Conservation (phyloP, 495 filamentous ascomycete species). For the Penicillium lagena region DNA sequence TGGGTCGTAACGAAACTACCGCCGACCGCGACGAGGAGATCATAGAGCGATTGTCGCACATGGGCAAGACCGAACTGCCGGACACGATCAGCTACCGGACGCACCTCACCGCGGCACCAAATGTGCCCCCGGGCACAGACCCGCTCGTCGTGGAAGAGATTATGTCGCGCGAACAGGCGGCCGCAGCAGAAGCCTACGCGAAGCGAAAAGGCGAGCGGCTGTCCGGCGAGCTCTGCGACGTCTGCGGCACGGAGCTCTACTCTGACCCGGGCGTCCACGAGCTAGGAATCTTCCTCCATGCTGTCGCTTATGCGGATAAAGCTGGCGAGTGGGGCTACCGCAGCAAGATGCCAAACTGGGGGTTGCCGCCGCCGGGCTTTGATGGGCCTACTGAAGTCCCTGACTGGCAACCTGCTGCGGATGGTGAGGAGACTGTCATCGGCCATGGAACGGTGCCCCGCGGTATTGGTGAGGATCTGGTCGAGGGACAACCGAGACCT, state of each 20-base stretch:
- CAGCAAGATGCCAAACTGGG: conserved; percentile 81
- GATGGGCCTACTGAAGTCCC: conserved; percentile 53
- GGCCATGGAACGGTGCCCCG: conserved; percentile 30
- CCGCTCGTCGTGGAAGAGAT: conserved; percentile 32
- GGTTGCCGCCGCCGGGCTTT: conserved; percentile 60
- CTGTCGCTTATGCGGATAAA: conserved; percentile 75
- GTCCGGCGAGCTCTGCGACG: conserved; percentile 71
- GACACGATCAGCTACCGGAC: conserved; percentile 77
- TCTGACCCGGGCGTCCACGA: conserved; percentile 87
- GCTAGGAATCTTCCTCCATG: conserved; percentile 89
- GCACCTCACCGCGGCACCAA: conserved; percentile 36
- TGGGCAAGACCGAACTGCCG: conserved; percentile 89
- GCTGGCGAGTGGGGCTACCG: conserved; percentile 80
- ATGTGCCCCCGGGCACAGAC: conserved; percentile 35
- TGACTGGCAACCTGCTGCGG: conserved; percentile 29
- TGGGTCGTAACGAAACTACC: conserved; percentile 63
- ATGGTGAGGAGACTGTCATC: conserved; percentile 29
- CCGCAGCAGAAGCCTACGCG: conserved; percentile 80
- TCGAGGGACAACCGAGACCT: neutral
- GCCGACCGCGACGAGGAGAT: conserved; percentile 80
- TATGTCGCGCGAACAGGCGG: conserved; percentile 58
- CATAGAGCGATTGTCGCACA: conserved; percentile 73
- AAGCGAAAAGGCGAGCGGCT: conserved; percentile 78
- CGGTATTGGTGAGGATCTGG: conserved; percentile 7
- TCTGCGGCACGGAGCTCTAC: conserved; percentile 85